Evolutionary conservation across 306 rosid genomes (phyloP), one percentile per base, ranked within the genome.

Genomic region (Quercus rubra): DNA sequence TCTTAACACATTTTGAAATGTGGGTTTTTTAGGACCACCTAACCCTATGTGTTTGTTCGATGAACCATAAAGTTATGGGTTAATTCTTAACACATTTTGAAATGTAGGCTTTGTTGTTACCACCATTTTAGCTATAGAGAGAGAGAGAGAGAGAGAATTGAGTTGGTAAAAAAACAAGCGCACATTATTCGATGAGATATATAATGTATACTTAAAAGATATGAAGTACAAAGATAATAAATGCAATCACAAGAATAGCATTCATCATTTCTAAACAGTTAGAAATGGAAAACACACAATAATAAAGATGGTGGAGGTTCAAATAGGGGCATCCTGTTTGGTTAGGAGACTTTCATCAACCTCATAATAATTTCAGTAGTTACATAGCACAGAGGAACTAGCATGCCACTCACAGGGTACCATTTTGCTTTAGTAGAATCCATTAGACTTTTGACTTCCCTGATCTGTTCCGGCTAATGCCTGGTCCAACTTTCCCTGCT

Each of bases 401-500:
- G 78, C 72, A 77, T 70, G 13, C 43, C 68, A 79, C 83, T 82
- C 82, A 73, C 82, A 82, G 74, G 51, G 71, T 81, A 52, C 78
- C 75, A 63, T 72, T 82, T 31, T 49, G 61, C 41, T 74, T 77
- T 79, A 92, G 88, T 84, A 90, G 82, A 88, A 87, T 72, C 88
- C 93, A 62, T 82, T 85, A 77, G 92, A 59, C 78, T 89, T 92
- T 82, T 89, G 86, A 78, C 86, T 73, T 67, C 81, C 90, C 83
- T 8, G 46, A 41, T 90, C 90, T 33, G 72, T 18, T 4, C 76
- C 92, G 55, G 82, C 77, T 61, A 84, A 75, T 38, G 85, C 13
- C 57, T 85, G 90, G 69, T 91, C 92, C 86, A 81, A 70, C 81
- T 86, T 95, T 78, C 82, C 89, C 86, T 95, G 85, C 83, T 84